A percentile compares a stretch with the other conserved stretches of the same genome.
Evolutionary conservation across 148 eudicot genomes (phyloP).

Genomic region (Amaranthus cruentus): DNA sequence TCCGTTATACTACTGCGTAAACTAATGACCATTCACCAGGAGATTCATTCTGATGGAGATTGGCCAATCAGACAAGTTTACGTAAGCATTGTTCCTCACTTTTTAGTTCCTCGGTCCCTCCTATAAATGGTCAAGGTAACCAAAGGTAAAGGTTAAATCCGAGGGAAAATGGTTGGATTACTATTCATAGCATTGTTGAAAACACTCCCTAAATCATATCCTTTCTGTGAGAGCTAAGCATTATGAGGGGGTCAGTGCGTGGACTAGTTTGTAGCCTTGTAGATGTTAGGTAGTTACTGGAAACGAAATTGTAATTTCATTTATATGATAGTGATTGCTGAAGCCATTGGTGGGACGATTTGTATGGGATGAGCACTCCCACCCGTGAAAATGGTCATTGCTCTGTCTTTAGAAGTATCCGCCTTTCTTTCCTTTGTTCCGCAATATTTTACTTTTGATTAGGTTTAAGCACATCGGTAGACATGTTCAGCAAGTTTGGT

Average conservation of each 20-base stretch:
- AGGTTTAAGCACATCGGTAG: no score
- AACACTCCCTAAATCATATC: not conserved
- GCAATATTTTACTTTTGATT: no score
- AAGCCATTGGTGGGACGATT: not conserved
- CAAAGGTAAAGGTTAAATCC: conserved; percentile 6
- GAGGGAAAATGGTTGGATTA: not conserved
- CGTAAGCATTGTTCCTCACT: not conserved
- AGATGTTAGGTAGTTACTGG: no score
- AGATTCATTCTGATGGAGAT: not conserved
- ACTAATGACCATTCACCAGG: not conserved
- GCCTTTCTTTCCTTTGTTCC: not conserved
- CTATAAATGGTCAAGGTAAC: not conserved
- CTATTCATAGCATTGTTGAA: not conserved
- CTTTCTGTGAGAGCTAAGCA: no score
- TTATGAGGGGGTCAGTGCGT: no score
- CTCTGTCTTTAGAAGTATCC: no score
- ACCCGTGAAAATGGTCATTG: no score
- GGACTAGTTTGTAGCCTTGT: no score
- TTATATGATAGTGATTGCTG: not conserved
- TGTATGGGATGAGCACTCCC: no score
- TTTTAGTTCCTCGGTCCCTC: not conserved
- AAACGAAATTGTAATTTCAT: not conserved
- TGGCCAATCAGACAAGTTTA: not conserved
- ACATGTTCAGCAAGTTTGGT: no score
- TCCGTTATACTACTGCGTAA: not conserved